Percentiles rank a stretch among this genome's conserved stretches.
Evolutionary conservation across 2,329 filamentous ascomycete species (phyloP).

Genomic region (Trichoderma aggressivum): DNA sequence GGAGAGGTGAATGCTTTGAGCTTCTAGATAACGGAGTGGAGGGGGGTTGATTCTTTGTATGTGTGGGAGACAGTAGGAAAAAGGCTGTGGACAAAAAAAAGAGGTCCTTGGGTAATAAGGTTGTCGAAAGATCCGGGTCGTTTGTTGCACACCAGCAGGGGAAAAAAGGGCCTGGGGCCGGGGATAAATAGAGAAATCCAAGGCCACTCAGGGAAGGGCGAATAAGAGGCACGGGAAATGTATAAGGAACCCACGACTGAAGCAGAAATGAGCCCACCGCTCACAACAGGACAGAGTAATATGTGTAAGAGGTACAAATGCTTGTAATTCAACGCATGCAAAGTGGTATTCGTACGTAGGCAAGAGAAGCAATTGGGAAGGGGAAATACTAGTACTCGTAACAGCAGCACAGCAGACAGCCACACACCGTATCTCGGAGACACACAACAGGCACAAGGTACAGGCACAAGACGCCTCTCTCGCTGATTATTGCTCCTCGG

Average conservation of each 20-base stretch:
- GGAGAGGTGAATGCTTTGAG: background rate
- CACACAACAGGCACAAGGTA: background rate
- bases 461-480: background rate
- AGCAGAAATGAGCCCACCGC: slow-evolving; percentile 10
- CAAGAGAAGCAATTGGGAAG: background rate
- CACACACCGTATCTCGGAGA: background rate
- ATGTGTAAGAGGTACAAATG: background rate
- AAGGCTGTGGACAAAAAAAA: background rate
- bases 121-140: background rate
- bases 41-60: background rate
- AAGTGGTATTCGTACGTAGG: background rate
- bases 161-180: slow-evolving; percentile 1
- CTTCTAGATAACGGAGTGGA: background rate
- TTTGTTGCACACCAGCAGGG: background rate
- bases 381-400: background rate
- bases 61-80: background rate
- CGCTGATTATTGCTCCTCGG: background rate
- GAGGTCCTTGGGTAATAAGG: background rate
- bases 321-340: background rate
- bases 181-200: slow-evolving; percentile 10
- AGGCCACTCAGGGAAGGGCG: background rate
- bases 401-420: slow-evolving; percentile 2
- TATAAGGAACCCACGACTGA: background rate
- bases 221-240: background rate
- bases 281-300: background rate